These are phyloP conservation scores for Pythium oligandrum DNA, from an alignment of 352 stramenopile genomes.

Conservation along the genomic window DNA sequence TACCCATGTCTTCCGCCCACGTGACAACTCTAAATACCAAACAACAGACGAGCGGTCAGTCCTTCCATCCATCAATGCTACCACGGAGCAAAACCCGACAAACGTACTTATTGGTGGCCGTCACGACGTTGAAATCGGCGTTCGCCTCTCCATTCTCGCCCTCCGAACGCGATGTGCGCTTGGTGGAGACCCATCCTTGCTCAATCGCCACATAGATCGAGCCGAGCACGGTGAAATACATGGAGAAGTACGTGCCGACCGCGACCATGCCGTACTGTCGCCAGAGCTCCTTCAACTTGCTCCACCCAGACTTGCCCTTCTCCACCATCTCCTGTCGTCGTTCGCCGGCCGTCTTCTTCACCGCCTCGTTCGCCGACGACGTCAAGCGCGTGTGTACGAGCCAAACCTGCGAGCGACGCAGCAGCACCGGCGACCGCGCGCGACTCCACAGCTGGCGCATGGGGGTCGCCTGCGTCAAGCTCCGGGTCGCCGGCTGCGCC, in stretches of 20 bases:
- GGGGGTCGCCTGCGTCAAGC: conserved; percentile 9
- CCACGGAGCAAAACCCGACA: background rate
- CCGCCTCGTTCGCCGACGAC: conserved; percentile 13
- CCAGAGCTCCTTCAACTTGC: conserved; percentile 75
- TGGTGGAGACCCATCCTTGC: conserved; percentile 68
- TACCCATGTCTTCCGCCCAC: conserved; percentile 59
- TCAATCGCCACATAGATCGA: conserved; percentile 83
- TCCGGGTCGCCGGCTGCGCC: conserved; percentile 1
- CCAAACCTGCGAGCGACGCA: too few relatives aligned
- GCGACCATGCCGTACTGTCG: conserved; percentile 79
- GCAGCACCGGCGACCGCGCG: conserved; percentile 9
- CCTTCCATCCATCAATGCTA: conserved; percentile 1
- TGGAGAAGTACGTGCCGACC: conserved; percentile 76
- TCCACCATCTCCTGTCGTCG: conserved; percentile 27
- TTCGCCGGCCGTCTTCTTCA: conserved; percentile 16
- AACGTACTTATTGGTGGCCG: conserved; percentile 77
- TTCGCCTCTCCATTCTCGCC: conserved; percentile 5
- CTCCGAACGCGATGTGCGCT: conserved; percentile 25
- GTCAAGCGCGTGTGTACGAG: conserved; percentile 1
- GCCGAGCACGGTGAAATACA: conserved; percentile 73
- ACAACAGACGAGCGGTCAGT: conserved; percentile 3
- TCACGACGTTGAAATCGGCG: conserved; percentile 68
- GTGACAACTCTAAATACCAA: conserved; percentile 45
- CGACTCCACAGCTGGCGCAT: background rate
- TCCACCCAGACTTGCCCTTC: conserved; percentile 39